phyloP scores from a whole-genome alignment of 306 rosid genomes.

The Quercus alba region DNA sequence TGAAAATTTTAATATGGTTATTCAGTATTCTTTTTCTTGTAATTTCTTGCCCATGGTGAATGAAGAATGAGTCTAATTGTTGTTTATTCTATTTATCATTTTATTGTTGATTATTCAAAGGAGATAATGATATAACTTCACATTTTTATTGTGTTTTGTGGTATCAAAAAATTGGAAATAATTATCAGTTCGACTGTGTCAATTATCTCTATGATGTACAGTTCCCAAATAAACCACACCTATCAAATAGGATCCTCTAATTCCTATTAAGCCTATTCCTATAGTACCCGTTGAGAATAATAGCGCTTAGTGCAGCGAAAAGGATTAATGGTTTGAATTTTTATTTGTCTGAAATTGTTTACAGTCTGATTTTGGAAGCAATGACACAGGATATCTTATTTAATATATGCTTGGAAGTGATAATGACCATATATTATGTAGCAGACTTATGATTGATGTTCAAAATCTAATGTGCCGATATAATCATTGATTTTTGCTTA shows the following conservation, averaged over 20 bases:
- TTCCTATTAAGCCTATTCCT: too few species aligned
- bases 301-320: too few species aligned
- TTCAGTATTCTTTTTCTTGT: not conserved
- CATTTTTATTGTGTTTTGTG: not conserved
- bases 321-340: too few species aligned
- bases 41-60: not conserved
- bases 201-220: not conserved
- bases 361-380: too few species aligned
- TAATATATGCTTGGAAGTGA: too few species aligned
- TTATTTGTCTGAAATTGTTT: too few species aligned
- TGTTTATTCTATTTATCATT: not conserved
- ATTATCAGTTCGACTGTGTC: not conserved
- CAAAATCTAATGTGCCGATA: not conserved
- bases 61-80: not conserved
- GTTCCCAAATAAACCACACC: too few species aligned
- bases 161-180: not conserved
- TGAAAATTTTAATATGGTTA: not conserved
- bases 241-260: too few species aligned
- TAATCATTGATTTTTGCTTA: not conserved
- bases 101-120: not conserved
- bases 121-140: not conserved
- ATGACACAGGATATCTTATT: too few species aligned
- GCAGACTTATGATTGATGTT: too few species aligned
- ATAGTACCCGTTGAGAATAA: too few species aligned
- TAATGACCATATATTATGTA: too few species aligned